Conservation (phyloP, 2,329 filamentous ascomycete genomes). For the Cercospora berteroae region DNA sequence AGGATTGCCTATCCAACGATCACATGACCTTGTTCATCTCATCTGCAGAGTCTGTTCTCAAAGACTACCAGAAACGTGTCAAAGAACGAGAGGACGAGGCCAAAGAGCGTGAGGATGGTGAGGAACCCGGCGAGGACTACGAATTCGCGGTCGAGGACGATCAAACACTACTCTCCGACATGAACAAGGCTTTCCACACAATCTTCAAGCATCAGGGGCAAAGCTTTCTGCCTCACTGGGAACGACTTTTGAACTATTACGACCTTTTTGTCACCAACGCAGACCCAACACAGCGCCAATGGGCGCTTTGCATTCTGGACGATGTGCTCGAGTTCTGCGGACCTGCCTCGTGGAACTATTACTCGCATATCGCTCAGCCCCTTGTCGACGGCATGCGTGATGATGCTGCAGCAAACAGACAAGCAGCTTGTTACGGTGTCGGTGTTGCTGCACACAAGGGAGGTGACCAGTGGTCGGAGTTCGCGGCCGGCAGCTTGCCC, state of each 20-base stretch:
- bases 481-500: constrained; percentile 75
- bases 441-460: constrained; percentile 94
- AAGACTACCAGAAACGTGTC: constrained; percentile 90
- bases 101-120: constrained; percentile 77
- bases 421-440: constrained; percentile 93
- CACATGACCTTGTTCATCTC: constrained; percentile 89
- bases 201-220: constrained; percentile 96
- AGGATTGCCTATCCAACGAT: constrained; percentile 70
- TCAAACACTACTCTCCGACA: constrained; percentile 92
- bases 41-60: constrained; percentile 76
- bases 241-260: constrained; percentile 80
- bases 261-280: constrained; percentile 75
- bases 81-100: constrained; percentile 79
- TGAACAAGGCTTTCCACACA: constrained; percentile 99
- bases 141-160: constrained; percentile 94
- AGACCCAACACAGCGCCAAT: constrained; percentile 91
- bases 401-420: constrained; percentile 81
- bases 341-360: constrained; percentile 80
- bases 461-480: constrained; percentile 81
- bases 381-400: constrained; percentile 85
- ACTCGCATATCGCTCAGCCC: constrained; percentile 80
- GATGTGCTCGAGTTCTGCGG: constrained; percentile 98
- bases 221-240: constrained; percentile 83
- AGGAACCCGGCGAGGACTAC: constrained; percentile 71
- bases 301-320: constrained; percentile 98